phyloP scores from a whole-genome alignment of 345 rosid genomes.

The Moricandia moricandioides region DNA sequence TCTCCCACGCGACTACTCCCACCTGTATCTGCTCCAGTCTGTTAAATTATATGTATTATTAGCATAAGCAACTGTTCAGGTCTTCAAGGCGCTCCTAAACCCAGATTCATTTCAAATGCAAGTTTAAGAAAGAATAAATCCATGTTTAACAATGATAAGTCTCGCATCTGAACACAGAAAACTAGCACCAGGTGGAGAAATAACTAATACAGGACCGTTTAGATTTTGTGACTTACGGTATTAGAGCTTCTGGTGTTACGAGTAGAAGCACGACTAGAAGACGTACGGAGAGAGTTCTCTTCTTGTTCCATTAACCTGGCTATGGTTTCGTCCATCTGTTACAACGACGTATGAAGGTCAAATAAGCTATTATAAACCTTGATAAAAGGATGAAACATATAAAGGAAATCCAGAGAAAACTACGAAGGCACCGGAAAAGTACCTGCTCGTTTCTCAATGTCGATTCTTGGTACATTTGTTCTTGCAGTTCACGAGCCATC shows the following conservation, averaged over 20 bases:
- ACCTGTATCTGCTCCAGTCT: constrained; percentile 34
- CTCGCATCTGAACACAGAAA: not conserved
- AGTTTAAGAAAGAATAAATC: constrained; percentile 1
- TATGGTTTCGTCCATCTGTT: constrained; percentile 61
- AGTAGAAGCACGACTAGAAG: constrained; percentile 32
- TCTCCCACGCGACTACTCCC: constrained; percentile 42
- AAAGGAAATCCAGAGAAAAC: not conserved
- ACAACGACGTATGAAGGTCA: constrained; percentile 5
- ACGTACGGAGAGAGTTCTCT: constrained; percentile 45
- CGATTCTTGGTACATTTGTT: constrained; percentile 68
- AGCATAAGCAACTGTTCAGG: constrained; percentile 2
- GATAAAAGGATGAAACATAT: not conserved
- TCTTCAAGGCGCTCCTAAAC: constrained; percentile 6
- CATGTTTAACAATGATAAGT: not conserved
- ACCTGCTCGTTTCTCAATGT: constrained; percentile 50
- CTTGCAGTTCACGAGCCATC: constrained; percentile 88
- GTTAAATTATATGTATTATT: constrained; percentile 8
- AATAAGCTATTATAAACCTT: constrained; percentile 14
- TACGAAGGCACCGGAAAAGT: not conserved
- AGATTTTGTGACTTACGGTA: constrained; percentile 43
- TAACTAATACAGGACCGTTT: not conserved
- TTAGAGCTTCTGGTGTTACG: constrained; percentile 29
- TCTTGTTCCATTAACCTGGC: constrained; percentile 64
- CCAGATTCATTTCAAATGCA: not conserved
- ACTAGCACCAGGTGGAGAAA: not conserved